These are phyloP conservation scores for Botrytis medusae DNA, from an alignment of 2,329 filamentous ascomycete species.

Conservation along the genomic window DNA sequence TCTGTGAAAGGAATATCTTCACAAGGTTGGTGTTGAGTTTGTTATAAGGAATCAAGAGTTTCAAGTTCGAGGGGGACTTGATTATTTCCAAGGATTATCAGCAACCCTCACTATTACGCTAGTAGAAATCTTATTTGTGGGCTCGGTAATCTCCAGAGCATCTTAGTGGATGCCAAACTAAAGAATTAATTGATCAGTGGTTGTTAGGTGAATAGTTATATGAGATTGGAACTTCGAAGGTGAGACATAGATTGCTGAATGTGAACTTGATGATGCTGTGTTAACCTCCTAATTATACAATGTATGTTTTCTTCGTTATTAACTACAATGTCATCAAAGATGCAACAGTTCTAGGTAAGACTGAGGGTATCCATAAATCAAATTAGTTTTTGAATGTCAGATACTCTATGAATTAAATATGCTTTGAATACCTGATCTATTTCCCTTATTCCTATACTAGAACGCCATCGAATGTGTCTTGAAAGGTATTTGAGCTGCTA, in stretches of 20 bases:
- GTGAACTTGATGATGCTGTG: neutral
- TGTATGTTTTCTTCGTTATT: no score
- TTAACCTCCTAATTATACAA: no score
- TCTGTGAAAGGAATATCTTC: neutral
- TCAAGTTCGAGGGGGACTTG: neutral
- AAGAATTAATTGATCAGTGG: neutral
- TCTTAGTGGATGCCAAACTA: neutral
- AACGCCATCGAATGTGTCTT: no score
- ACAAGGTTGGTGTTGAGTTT: neutral
- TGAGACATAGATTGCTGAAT: neutral
- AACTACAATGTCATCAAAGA: no score
- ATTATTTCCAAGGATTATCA: neutral
- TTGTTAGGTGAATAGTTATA: neutral
- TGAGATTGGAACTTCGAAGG: neutral
- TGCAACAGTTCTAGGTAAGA: rapidly evolving
- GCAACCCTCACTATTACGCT: neutral
- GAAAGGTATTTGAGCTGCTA: neutral
- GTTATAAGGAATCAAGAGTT: neutral
- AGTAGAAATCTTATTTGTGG: neutral
- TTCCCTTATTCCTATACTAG: neutral
- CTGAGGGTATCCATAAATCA: neutral
- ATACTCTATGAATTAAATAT: neutral
- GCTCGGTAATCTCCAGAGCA: neutral
- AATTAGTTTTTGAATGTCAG: no score
- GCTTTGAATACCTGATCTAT: no score